Conservation (phyloP, 148 eudicot species). For the Oxyria digyna region DNA sequence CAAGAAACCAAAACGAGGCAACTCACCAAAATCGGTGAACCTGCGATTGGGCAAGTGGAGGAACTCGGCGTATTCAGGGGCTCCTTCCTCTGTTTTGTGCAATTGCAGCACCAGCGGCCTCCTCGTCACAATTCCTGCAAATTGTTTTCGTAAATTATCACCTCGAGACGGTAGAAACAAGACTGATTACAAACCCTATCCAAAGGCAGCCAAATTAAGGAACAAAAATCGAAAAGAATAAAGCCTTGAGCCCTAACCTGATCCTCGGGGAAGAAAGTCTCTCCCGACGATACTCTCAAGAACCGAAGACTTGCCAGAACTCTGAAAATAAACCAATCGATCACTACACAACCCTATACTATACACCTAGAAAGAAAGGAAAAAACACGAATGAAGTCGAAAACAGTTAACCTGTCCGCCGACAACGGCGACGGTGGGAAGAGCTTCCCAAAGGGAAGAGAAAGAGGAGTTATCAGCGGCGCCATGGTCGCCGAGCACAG, state of each 20-base stretch:
- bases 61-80: slow-evolving; percentile 82
- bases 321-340: slow-evolving; percentile 27
- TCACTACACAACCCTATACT: neutral
- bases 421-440: slow-evolving; percentile 13
- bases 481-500: slow-evolving; percentile 6
- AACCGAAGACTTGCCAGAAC: slow-evolving; percentile 95
- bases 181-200: neutral
- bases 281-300: slow-evolving; percentile 94
- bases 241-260: slow-evolving; percentile 34
- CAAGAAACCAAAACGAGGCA: neutral
- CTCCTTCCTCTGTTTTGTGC: slow-evolving; percentile 66
- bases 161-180: neutral
- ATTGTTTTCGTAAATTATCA: neutral
- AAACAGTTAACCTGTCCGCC: slow-evolving; percentile 7
- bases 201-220: neutral
- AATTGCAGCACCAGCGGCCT: slow-evolving; percentile 87
- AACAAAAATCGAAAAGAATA: neutral
- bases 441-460: slow-evolving; percentile 14
- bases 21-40: slow-evolving; percentile 70
- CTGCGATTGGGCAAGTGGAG: slow-evolving; percentile 63
- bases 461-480: neutral
- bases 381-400: neutral
- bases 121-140: slow-evolving; percentile 87
- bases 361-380: neutral
- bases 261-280: slow-evolving; percentile 95